Evolutionary conservation across 2,329 filamentous ascomycete genomes (phyloP), one percentile per base, ranked within the genome.

Genomic region (Botrytis cinerea): DNA sequence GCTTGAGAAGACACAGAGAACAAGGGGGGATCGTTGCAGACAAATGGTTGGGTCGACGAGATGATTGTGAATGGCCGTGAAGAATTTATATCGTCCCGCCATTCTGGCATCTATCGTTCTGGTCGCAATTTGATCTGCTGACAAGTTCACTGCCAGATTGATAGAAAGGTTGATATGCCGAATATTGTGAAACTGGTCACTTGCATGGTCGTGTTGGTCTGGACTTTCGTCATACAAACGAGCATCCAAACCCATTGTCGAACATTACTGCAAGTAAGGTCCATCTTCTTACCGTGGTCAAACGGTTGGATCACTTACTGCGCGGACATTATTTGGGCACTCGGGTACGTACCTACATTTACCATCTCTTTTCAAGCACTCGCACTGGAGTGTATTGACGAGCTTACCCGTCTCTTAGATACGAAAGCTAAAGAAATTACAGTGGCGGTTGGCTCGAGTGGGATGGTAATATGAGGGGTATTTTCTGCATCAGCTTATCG

Each of bases 381-480:
- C 20, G 43, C 16, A 46, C 10, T 45, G n/a, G 43, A 18, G 62
- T 46, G 20, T 20, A n/a, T 61, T 61, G 59, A 40, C 35, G 59
- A 40, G 59, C 59, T 62, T 40, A n/a, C 22, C 3, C 7, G 20
- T n/a, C 43, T 62, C 60, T 43, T 8, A 38, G 2, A n/a, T n/a
- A 70, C 69, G 59, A 73, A 71, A 43, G 48, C 70, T 32, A 64
- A 32, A 64, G 57, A 38, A 25, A 32, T 61, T 14, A 61, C 59
- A n/a, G 59, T 40, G 51, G 51, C 51, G 12, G n/a, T n/a, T 16
- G 48, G 48, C 48, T 51, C 48, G n/a, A 54, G 51, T 28, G 59
- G 59, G 35, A 43, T 61, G 35, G 35, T n/a, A 18, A n/a, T 10
- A 62, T 62, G 60, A 62, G 60, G 60, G 60, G 60, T 62, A 62